A percentile compares a stretch with the other conserved stretches of the same genome.
Evolutionary conservation across 306 rosid genomes (phyloP).

Genomic region (Crataegus laevigata): DNA sequence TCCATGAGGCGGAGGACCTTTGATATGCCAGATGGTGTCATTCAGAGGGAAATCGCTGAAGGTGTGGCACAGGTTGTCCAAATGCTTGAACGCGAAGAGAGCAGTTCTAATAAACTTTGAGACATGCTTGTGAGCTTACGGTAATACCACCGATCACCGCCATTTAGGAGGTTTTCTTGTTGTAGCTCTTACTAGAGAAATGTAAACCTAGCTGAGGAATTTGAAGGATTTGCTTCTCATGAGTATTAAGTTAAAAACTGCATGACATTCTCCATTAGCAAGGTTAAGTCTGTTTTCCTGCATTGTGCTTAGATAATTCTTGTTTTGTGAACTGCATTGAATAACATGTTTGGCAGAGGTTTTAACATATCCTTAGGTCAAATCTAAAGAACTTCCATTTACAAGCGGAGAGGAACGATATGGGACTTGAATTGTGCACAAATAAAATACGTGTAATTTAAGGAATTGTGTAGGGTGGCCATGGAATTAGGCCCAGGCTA

Average conservation of each 20-base stretch:
- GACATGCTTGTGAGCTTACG: conserved; percentile 25
- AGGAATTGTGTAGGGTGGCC: too few species aligned
- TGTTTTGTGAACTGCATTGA: neutral
- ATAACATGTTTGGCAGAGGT: neutral
- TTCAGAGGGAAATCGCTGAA: conserved; percentile 75
- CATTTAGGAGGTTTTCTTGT: neutral
- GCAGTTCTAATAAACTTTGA: conserved; percentile 33
- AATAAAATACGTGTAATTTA: too few species aligned
- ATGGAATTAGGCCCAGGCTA: too few species aligned
- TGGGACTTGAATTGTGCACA: too few species aligned
- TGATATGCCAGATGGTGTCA: conserved; percentile 72
- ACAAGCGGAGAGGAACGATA: rapidly evolving
- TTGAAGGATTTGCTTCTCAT: conserved; percentile 14
- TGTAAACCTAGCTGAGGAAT: conserved; percentile 20
- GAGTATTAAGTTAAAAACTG: conserved; percentile 4
- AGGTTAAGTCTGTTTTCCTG: neutral
- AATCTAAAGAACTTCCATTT: too few species aligned
- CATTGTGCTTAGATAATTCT: neutral
- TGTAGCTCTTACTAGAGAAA: conserved; percentile 29
- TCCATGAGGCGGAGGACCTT: conserved; percentile 77
- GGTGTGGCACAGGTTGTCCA: conserved; percentile 79
- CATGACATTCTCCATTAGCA: conserved; percentile 5
- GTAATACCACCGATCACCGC: conserved; percentile 1
- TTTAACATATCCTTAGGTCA: too few species aligned
- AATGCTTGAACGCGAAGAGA: conserved; percentile 63